These are phyloP conservation scores for Ehretia macrophylla DNA, from an alignment of 257 asterid species.

Conservation along the genomic window DNA sequence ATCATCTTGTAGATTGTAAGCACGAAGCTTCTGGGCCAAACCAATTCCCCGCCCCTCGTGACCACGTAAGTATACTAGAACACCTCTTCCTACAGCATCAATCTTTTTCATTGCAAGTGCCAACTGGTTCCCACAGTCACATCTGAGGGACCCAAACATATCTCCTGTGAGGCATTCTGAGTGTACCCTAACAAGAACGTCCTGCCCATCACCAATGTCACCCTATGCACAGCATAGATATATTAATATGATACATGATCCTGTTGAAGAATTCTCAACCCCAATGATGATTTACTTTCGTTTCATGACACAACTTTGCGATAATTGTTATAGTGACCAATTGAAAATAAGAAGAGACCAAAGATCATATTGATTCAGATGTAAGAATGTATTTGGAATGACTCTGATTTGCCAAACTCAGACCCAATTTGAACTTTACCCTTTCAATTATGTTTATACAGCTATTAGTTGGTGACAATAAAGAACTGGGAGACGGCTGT, in stretches of 20 bases:
- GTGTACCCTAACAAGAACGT: conserved; percentile 27
- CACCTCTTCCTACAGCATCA: conserved; percentile 25
- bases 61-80: conserved; percentile 22
- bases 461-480: no score
- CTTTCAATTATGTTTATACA: no score
- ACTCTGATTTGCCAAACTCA: no score
- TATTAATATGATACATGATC: not conserved
- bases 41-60: conserved; percentile 31
- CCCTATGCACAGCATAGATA: conserved; percentile 7
- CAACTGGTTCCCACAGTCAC: conserved; percentile 24
- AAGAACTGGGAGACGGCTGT: no score
- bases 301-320: not conserved
- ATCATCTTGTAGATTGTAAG: conserved; percentile 25
- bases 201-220: conserved; percentile 19
- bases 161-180: conserved; percentile 31
- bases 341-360: no score
- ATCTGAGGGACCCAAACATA: conserved; percentile 26
- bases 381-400: no score
- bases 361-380: no score
- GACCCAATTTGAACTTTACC: no score
- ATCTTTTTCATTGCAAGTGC: conserved; percentile 27
- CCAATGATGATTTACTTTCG: not conserved
- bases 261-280: not conserved
- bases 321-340: no score
- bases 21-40: conserved; percentile 31